Base-by-base conservation (phyloP, 2,329 filamentous ascomycete species). In the Sclerotinia sclerotiorum region DNA sequence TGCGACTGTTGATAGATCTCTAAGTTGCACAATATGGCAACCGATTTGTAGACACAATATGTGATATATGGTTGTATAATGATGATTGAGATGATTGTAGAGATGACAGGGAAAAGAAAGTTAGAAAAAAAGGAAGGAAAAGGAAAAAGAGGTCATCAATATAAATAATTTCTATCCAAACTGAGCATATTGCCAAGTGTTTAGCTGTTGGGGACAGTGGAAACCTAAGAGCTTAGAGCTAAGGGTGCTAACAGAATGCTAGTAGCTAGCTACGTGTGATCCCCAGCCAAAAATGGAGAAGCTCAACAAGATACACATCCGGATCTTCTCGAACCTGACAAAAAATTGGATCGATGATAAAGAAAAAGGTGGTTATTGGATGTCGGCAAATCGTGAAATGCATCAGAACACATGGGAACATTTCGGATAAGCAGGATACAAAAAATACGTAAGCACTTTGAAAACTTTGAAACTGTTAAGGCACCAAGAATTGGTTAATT, bases 381-480 rank as follows among this genome's bases (percentile, higher is more conserved):
- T 49, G 21, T 48, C 58, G 44, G 49, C 21, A 39, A 24, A 24
- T 39, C 11, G 6, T 39, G 13, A 49, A 51, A 51, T 51, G 21
- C 60, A 62, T 62, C n/a, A 39, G 46, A 24, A 27, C 2, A 19
- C 7, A 51, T 62, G 60, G 60, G 29, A 51, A 51, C 39, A 62
- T 29, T 51, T 51, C 60, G 29, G 60, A 51, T 10, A 49, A 62
- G 21, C 44, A 48, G 4, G 29, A 24, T 24, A 35, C 17, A 11
- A 8, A 39, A n/a, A 27, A 57, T 27, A 42, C 24, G 60, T 62
- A 39, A 62, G 60, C 29, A 51, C 24, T 49, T 62, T 39, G n/a
- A 24, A 24, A 48, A 19, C 19, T 29, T 19, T 1, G 58, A 49
- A 62, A 27, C 7, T 49, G 17, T 49, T 35, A 62, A 21, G 29